Evolutionary conservation across 495 filamentous ascomycete genomes (phyloP).

Genomic region (Neurospora hispaniola): DNA sequence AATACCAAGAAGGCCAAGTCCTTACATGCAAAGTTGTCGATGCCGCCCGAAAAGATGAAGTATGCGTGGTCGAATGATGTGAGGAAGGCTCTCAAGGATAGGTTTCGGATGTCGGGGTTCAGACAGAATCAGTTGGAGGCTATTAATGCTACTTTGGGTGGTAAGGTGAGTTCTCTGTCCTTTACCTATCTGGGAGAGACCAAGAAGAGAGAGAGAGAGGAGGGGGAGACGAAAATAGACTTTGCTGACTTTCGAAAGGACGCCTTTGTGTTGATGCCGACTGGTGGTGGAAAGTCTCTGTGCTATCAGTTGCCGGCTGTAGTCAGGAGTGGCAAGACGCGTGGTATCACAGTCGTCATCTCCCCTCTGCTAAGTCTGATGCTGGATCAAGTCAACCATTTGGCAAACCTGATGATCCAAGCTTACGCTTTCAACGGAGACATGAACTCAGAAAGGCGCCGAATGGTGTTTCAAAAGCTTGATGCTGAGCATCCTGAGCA

Average conservation of each 20-base stretch:
- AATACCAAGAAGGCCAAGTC: slow-evolving; percentile 17
- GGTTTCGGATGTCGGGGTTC: slow-evolving; percentile 78
- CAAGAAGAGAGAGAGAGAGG: background rate
- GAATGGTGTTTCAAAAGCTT: slow-evolving; percentile 49
- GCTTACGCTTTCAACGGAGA: slow-evolving; percentile 76
- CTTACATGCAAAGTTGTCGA: slow-evolving; percentile 13
- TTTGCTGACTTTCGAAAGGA: too few species aligned
- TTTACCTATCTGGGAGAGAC: background rate
- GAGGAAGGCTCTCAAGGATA: slow-evolving; percentile 58
- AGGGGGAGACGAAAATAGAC: too few species aligned
- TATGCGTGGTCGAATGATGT: slow-evolving; percentile 82
- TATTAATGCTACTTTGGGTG: slow-evolving; percentile 81
- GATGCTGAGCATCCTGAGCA: slow-evolving; percentile 52
- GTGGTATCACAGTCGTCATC: slow-evolving; percentile 82
- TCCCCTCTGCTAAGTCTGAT: slow-evolving; percentile 93
- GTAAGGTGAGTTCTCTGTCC: slow-evolving; percentile 32
- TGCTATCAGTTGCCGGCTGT: slow-evolving; percentile 94
- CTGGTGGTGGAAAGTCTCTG: slow-evolving; percentile 94
- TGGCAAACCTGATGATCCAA: slow-evolving; percentile 61
- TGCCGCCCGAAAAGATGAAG: slow-evolving; percentile 30
- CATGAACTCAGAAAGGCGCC: slow-evolving; percentile 41
- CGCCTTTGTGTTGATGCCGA: slow-evolving; percentile 92
- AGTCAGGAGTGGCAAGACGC: slow-evolving; percentile 67
- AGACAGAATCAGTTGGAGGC: slow-evolving; percentile 88
- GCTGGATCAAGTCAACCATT: slow-evolving; percentile 85